phyloP scores from a whole-genome alignment of 225 moss, liverwort and hornwort genomes.

The Anthoceros angustus region DNA sequence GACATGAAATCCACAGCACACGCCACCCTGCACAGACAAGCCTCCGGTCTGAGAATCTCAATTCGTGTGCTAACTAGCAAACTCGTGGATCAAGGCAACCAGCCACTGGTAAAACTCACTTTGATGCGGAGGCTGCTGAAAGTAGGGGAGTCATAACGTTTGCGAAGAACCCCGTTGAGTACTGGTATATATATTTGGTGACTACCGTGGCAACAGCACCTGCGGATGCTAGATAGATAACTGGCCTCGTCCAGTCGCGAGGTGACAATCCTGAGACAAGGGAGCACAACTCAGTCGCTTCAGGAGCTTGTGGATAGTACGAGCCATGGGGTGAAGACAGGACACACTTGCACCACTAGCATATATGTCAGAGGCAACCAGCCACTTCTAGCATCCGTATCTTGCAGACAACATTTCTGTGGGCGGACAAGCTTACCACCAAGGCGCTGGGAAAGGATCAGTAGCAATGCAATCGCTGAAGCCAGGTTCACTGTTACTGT shows the following conservation, averaged over 20 bases:
- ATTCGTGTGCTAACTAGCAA: too few relatives aligned
- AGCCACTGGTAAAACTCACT: too few relatives aligned
- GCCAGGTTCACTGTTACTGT: constrained; percentile 68
- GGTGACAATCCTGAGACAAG: constrained; percentile 27
- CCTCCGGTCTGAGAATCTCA: not conserved
- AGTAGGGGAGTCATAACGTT: not conserved
- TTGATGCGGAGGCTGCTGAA: too few relatives aligned
- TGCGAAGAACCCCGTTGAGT: not conserved
- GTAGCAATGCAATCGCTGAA: constrained; percentile 48
- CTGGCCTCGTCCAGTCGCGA: constrained; percentile 38
- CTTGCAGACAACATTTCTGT: not conserved
- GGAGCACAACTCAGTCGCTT: not conserved
- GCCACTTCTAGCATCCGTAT: not conserved
- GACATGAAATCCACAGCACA: not conserved
- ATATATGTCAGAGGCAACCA: not conserved
- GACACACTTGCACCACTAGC: not conserved
- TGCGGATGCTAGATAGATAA: constrained; percentile 23
- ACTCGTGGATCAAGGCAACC: too few relatives aligned
- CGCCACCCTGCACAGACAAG: not conserved
- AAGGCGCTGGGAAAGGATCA: constrained; percentile 35
- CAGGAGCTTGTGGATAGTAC: not conserved
- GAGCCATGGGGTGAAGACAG: too few relatives aligned
- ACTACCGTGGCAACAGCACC: constrained; percentile 12
- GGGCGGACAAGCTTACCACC: constrained; percentile 16
- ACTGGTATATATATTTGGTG: constrained; percentile 10